Base-by-base conservation (phyloP, 106 monocot genomes). In the Alisma plantagoaquatica region DNA sequence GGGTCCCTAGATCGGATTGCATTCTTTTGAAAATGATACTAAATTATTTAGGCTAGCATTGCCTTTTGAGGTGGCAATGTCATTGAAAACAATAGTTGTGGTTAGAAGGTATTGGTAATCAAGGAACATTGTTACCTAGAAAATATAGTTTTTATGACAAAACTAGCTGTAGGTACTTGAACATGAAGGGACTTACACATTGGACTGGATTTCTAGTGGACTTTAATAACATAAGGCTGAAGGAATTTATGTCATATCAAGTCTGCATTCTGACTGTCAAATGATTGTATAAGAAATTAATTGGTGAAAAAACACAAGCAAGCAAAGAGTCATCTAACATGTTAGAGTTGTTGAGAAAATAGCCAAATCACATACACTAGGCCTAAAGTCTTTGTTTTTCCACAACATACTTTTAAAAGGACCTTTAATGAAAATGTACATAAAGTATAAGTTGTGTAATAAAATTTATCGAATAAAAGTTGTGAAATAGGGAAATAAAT, bases 341-440 rank as follows among this genome's bases (percentile, higher is more conserved):
- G n/a, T n/a, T n/a, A 14, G 9, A 38, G 35, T 14, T 38, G 35
- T 14, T 38, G 35, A 7, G 14, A 14, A 14, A 38, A 38, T 38
- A 38, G 14, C 14, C n/a, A n/a, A n/a, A n/a, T n/a, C n/a, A 64
- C 82, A 44, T 86, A 98, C 98, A 70, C 77, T 90, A 45, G 98
- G 90, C 28, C 98, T 75, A 27, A 90, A 81, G 65, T 98, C 90
- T 46, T 89, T 89, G 63, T 72, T 98, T 72, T 79, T 98, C 15
- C 98, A 68, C 52, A n/a, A 70, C 98, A 98, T 98, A 72, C 85
- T 98, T 72, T 76, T 85, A 46, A 98, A 64, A n/a, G 90, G 85
- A 46, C 98, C 98, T 46, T 90, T 43, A 61, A 89, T 98, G 75
- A 70, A 33, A 10, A 69, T n/a, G 60, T 23, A 35, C n/a, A n/a